Evolutionary conservation across 495 filamentous ascomycete species (phyloP).

Genomic region (Cairneyella variabilis): DNA sequence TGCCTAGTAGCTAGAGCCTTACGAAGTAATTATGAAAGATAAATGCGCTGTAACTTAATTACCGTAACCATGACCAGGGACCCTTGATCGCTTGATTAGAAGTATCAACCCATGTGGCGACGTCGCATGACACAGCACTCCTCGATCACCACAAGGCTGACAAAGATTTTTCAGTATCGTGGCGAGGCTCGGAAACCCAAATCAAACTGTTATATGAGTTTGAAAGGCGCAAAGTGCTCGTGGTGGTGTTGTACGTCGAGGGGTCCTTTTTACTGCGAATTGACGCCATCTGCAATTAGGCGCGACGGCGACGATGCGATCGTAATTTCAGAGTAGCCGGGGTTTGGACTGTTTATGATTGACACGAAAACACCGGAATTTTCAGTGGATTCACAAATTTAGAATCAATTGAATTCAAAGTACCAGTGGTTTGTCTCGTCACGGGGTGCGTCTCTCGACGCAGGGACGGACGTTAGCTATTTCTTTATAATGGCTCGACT

Average conservation of each 20-base stretch:
- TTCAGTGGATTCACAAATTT: background rate
- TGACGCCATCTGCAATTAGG: background rate
- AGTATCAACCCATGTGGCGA: no score
- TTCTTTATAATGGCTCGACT: no score
- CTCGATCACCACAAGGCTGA: background rate
- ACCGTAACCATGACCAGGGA: no score
- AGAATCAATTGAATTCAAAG: conserved; percentile 5
- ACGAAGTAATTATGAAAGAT: no score
- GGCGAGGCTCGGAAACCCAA: background rate
- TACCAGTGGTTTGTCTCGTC: background rate
- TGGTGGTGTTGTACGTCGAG: background rate
- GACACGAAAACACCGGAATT: background rate
- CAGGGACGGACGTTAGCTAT: background rate
- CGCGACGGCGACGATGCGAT: background rate
- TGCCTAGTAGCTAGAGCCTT: no score
- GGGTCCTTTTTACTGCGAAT: background rate
- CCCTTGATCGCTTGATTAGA: no score
- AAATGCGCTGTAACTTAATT: no score
- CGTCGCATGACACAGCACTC: background rate
- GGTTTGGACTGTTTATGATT: background rate
- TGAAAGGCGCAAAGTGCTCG: background rate
- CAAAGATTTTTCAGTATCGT: background rate
- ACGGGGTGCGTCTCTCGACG: no score
- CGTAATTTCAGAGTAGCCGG: background rate
- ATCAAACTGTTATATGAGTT: background rate